phyloP scores from a whole-genome alignment of 208 protist genomes.

The Acanthamoeba castellanii region DNA sequence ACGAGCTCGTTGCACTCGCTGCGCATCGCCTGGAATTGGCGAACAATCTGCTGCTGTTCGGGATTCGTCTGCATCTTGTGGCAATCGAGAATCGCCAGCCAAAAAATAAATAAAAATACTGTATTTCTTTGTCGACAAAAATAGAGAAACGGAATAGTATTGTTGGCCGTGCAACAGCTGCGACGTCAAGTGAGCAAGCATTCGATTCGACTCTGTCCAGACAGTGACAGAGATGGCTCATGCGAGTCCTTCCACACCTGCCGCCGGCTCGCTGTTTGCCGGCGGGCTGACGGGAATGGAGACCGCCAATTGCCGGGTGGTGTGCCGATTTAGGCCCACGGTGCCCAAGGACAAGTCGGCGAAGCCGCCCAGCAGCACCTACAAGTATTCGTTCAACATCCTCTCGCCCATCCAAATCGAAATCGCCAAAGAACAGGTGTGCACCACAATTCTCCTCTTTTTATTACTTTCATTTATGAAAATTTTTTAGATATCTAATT shows the following conservation, averaged over 20 bases:
- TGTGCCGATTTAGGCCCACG: slow-evolving; percentile 15
- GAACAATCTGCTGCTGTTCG: slow-evolving; percentile 67
- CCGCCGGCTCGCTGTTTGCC: neutral
- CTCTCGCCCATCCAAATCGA: slow-evolving; percentile 54
- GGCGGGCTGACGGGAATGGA: slow-evolving; percentile 30
- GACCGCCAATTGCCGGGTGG: slow-evolving; percentile 46
- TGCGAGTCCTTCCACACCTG: neutral
- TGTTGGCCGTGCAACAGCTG: neutral
- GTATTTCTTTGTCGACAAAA: neutral
- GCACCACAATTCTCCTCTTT: neutral
- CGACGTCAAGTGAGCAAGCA: neutral
- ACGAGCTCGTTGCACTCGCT: slow-evolving; percentile 24
- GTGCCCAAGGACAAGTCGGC: slow-evolving; percentile 47
- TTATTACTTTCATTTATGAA: neutral
- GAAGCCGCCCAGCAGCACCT: neutral
- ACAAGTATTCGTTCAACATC: slow-evolving; percentile 17
- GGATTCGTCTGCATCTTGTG: slow-evolving; percentile 36
- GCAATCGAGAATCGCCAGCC: neutral
- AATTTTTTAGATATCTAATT: neutral
- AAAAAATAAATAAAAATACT: neutral
- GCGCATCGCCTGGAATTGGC: slow-evolving; percentile 59
- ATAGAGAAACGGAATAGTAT: neutral
- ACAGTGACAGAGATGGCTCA: neutral
- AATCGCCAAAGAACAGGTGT: slow-evolving; percentile 53
- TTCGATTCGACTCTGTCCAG: neutral